These are phyloP conservation scores for Talaromyces sp. DNA, from an alignment of 2,329 filamentous ascomycete genomes.

Conservation along the genomic window DNA sequence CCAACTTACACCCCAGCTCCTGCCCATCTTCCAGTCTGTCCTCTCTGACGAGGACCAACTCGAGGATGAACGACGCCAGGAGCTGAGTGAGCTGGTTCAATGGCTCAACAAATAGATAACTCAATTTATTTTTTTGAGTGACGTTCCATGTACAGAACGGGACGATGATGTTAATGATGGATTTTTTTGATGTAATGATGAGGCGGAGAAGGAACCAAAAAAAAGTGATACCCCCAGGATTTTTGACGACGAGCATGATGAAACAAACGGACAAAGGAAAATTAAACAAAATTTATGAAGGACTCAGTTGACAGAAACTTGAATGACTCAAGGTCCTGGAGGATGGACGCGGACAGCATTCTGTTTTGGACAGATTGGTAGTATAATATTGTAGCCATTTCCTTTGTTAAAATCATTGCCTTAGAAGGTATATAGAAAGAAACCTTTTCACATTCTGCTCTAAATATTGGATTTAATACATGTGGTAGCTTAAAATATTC, in stretches of 20 bases:
- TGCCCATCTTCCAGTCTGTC: slow-evolving; percentile 44
- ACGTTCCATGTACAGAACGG: background rate
- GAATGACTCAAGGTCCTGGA: slow-evolving; percentile 11
- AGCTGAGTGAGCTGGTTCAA: slow-evolving; percentile 44
- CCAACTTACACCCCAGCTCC: slow-evolving; percentile 40
- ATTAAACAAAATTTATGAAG: background rate
- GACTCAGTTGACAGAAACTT: slow-evolving; percentile 3
- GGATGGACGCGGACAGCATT: background rate
- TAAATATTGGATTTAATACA: background rate
- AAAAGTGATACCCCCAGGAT: slow-evolving; percentile 9
- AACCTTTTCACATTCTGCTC: background rate
- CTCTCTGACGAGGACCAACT: slow-evolving; percentile 42
- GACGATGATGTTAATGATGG: slow-evolving; percentile 7
- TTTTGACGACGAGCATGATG: slow-evolving; percentile 11
- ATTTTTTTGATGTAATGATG: slow-evolving; percentile 7
- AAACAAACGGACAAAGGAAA: slow-evolving; percentile 1
- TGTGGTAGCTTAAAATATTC: background rate
- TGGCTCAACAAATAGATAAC: slow-evolving; percentile 37
- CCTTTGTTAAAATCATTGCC: background rate
- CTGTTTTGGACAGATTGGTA: background rate
- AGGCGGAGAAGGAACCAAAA: background rate
- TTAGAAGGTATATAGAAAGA: background rate
- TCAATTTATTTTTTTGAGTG: background rate
- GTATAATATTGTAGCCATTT: background rate
- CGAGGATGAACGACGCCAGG: slow-evolving; percentile 42